phyloP scores from a whole-genome alignment of 148 eudicot species.

The Oxyria digyna region DNA sequence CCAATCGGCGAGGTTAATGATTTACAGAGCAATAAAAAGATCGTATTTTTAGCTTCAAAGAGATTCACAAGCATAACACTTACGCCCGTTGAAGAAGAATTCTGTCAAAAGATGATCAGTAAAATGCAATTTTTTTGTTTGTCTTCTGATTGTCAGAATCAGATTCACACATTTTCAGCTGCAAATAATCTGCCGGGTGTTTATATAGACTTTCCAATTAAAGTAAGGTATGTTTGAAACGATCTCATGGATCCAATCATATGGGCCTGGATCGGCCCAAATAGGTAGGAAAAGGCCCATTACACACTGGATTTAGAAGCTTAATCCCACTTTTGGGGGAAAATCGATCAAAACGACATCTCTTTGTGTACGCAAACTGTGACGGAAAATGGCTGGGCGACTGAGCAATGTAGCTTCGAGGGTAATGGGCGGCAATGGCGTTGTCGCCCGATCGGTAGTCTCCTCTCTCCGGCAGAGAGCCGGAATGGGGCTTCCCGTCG shows the following conservation, averaged over 20 bases:
- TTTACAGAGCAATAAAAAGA: no score
- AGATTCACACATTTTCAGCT: background rate
- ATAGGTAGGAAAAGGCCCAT: background rate
- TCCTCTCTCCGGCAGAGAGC: slow-evolving; percentile 69
- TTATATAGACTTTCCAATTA: background rate
- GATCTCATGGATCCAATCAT: background rate
- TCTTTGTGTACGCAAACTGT: background rate
- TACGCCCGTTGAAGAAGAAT: background rate
- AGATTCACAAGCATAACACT: background rate
- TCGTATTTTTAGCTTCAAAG: background rate
- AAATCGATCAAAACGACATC: slow-evolving; percentile 4
- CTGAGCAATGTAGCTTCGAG: slow-evolving; percentile 53
- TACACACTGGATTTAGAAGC: background rate
- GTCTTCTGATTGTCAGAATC: background rate
- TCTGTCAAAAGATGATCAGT: no score
- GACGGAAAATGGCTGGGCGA: slow-evolving; percentile 52
- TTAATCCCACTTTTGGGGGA: background rate
- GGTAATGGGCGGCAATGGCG: slow-evolving; percentile 69
- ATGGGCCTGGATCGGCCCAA: background rate
- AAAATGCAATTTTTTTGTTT: background rate
- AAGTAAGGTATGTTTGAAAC: background rate
- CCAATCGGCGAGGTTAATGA: no score
- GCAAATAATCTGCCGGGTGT: background rate
- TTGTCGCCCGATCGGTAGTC: slow-evolving; percentile 45
- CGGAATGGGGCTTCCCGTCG: slow-evolving; percentile 94